Base-by-base conservation (phyloP, 139 green algal genomes). In the Auxenochlorella pyrenoidosa region DNA sequence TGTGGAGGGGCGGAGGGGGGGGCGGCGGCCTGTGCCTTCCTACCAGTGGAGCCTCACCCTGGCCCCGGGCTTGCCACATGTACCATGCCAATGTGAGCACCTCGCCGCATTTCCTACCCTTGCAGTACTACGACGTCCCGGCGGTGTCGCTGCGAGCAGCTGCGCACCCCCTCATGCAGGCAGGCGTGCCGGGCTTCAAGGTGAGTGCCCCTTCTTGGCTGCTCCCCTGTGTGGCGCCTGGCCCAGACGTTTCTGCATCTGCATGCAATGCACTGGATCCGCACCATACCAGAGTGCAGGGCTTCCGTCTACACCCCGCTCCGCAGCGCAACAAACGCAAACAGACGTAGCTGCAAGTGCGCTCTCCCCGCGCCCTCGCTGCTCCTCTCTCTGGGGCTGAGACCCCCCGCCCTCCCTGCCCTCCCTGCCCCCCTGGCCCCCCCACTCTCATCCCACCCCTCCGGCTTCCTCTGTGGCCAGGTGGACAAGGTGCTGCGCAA, bases 111-210 rank as follows among this genome's bases (percentile, higher is more conserved):
- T n/a, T n/a, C n/a, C n/a, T n/a, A n/a, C n/a, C n/a, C n/a, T 24
- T n/a, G 43, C 75, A 81, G 75, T 81, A 81, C 30, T 81, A 81
- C 30, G 75, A 81, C n/a, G 24, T 81, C 6, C 75, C 75, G 22
- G 18, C 75, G 3, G 43, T 63, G 26, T 81, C 75, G 10, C 43
- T 81, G 1, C 43, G 75, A 32, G 22, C 43, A 0, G 75, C 75
- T 0, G 44, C 51, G 0, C 58, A 63, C 30, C 75, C 30, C 30
- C 75, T 63, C 28, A 81, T 81, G 75, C 75, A 34, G 8, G 75
- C 44, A 34, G 44, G 44, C 6, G 32, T 81, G 75, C 15, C 75
- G 5, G 43, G 43, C 75, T 81, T 81, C 75, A 76, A 76, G 70
- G 70, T 28, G 32, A 73, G 28, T 16, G 24, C 26, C 15, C 66